phyloP scores from a whole-genome alignment of 441 rosid species.

The Corymbia citriodora region DNA sequence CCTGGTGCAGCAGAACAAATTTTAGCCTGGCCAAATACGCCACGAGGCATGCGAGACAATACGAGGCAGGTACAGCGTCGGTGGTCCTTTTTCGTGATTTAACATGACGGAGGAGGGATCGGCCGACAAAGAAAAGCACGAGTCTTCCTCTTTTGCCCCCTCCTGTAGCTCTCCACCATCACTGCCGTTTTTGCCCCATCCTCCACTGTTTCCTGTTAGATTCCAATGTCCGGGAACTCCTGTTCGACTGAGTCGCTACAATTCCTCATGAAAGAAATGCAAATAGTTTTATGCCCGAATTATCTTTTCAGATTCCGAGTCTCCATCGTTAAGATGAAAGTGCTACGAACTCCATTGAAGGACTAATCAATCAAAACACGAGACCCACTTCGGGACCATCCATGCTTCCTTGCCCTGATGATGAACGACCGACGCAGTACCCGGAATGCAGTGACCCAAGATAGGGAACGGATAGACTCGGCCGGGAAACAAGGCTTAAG shows the following conservation, averaged over 20 bases:
- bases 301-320: background rate
- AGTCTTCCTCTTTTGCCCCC: background rate
- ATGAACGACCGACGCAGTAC: background rate
- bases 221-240: background rate
- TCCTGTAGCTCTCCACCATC: background rate
- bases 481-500: background rate
- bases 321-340: background rate
- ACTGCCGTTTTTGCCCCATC: background rate
- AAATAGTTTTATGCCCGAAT: background rate
- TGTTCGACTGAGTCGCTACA: background rate
- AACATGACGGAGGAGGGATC: background rate
- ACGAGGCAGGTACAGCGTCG: background rate
- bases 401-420: background rate
- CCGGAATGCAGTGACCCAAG: background rate
- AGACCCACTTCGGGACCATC: background rate
- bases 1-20: background rate
- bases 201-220: background rate
- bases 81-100: background rate
- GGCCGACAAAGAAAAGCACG: background rate
- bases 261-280: background rate
- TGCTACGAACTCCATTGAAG: background rate
- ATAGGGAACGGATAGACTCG: background rate
- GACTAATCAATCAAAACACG: background rate
- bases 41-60: background rate
- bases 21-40: background rate